phyloP scores from a whole-genome alignment of 2,329 filamentous ascomycete species.

The Delphinella strobiligena region DNA sequence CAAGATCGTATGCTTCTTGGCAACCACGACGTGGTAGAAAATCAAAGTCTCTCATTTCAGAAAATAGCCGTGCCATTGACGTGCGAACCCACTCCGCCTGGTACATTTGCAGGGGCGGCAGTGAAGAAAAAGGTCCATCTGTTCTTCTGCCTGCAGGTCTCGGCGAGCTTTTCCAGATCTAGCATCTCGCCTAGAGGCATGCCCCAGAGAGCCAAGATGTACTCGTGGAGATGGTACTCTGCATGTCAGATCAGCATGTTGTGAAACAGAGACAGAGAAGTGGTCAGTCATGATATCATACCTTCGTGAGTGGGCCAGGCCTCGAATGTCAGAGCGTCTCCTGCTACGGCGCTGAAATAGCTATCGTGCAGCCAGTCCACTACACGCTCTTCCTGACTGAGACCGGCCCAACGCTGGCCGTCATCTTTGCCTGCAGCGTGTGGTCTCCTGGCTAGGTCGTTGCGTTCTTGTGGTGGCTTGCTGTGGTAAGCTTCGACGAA shows the following conservation, averaged over 20 bases:
- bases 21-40: too few species aligned
- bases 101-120: constrained; percentile 48
- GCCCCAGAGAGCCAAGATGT: constrained; percentile 40
- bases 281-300: constrained; percentile 18
- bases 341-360: constrained; percentile 50
- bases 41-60: too few species aligned
- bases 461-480: constrained; percentile 40
- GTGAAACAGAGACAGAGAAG: too few species aligned
- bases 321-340: constrained; percentile 54
- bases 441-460: constrained; percentile 25
- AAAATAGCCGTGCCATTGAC: too few species aligned
- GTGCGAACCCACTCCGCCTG: too few species aligned
- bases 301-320: constrained; percentile 41
- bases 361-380: constrained; percentile 28
- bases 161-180: constrained; percentile 35
- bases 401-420: background rate
- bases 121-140: constrained; percentile 35
- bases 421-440: constrained; percentile 24
- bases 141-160: constrained; percentile 10
- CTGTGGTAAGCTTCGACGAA: constrained; percentile 46
- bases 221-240: constrained; percentile 24
- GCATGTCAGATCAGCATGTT: background rate
- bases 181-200: constrained; percentile 45
- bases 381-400: constrained; percentile 9
- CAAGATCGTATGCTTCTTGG: too few species aligned